Conservation (phyloP, 768 basidiomycete genomes). For the Cystofilobasidium bisporidii region DNA sequence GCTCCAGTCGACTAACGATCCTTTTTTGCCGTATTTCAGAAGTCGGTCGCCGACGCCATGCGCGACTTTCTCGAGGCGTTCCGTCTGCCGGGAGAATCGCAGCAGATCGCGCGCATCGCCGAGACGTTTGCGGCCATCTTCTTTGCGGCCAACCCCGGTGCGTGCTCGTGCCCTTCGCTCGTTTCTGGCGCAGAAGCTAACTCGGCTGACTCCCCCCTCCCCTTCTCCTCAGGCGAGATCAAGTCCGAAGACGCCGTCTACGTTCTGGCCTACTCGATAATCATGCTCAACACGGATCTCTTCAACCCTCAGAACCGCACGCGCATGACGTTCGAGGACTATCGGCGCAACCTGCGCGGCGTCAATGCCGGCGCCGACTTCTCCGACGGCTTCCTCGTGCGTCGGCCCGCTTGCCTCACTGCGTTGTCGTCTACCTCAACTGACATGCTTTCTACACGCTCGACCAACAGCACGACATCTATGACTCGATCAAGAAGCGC, state of each 20-base stretch:
- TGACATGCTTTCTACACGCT: conserved; percentile 1
- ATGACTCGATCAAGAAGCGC: conserved; percentile 82
- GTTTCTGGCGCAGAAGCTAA: too few species aligned
- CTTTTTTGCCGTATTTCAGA: conserved; percentile 46
- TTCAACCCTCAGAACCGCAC: conserved; percentile 89
- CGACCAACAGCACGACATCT: conserved; percentile 62
- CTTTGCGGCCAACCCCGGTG: conserved; percentile 73
- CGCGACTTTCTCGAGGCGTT: conserved; percentile 87
- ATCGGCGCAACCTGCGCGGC: conserved; percentile 79
- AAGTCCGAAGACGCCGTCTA: conserved; percentile 86
- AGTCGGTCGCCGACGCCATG: conserved; percentile 91
- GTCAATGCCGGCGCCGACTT: conserved; percentile 82
- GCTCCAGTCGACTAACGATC: background rate
- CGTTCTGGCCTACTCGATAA: conserved; percentile 87
- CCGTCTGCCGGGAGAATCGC: conserved; percentile 86
- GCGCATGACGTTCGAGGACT: conserved; percentile 94
- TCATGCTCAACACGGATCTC: conserved; percentile 95
- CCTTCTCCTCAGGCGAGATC: conserved; percentile 78
- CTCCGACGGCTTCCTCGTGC: conserved; percentile 70
- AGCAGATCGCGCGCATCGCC: conserved; percentile 86
- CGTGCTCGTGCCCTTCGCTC: conserved; percentile 30
- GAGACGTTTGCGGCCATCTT: conserved; percentile 89
- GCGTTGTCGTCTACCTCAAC: background rate
- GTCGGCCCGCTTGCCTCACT: conserved; percentile 31
- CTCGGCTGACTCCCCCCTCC: too few species aligned